Conservation (phyloP, 805 yeast genomes). For the Candida quercuum region DNA sequence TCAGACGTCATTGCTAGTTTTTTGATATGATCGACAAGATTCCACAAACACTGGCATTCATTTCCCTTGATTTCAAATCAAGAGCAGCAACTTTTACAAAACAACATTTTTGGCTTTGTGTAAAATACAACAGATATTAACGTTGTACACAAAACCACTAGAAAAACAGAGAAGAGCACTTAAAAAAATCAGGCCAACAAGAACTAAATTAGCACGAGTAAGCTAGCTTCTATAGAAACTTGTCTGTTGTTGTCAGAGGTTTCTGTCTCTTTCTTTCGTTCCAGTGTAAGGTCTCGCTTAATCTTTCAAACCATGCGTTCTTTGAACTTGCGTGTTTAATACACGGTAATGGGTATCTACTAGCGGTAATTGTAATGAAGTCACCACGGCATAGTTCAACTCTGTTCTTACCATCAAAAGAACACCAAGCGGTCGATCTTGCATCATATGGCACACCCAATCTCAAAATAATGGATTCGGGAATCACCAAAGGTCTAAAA, state of each 20-base stretch:
- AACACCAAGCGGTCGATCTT: conserved; percentile 30
- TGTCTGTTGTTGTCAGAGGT: conserved; percentile 11
- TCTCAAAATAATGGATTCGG: conserved; percentile 30
- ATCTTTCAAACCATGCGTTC: conserved; percentile 28
- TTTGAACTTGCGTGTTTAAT: conserved; percentile 20
- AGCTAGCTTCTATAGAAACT: background rate
- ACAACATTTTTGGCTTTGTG: too few species aligned
- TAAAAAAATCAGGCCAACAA: too few species aligned
- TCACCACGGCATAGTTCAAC: conserved; percentile 28
- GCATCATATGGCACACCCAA: conserved; percentile 29
- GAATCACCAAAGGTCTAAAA: conserved; percentile 48
- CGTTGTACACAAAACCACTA: background rate
- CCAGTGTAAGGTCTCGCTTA: conserved; percentile 30
- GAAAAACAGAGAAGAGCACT: background rate
- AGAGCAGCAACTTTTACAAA: too few species aligned
- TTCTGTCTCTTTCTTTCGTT: conserved; percentile 29
- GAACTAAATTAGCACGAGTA: background rate
- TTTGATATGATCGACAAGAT: too few species aligned
- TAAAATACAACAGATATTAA: too few species aligned
- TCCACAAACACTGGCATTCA: too few species aligned
- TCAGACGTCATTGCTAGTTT: conserved; percentile 5
- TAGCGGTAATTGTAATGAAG: conserved; percentile 28
- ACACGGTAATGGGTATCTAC: conserved; percentile 28
- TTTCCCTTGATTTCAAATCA: too few species aligned
- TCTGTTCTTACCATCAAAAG: conserved; percentile 31